These are phyloP conservation scores for Cyclotella choctawhatcheeana DNA, from an alignment of 108 stramenopile species.

Conservation along the genomic window DNA sequence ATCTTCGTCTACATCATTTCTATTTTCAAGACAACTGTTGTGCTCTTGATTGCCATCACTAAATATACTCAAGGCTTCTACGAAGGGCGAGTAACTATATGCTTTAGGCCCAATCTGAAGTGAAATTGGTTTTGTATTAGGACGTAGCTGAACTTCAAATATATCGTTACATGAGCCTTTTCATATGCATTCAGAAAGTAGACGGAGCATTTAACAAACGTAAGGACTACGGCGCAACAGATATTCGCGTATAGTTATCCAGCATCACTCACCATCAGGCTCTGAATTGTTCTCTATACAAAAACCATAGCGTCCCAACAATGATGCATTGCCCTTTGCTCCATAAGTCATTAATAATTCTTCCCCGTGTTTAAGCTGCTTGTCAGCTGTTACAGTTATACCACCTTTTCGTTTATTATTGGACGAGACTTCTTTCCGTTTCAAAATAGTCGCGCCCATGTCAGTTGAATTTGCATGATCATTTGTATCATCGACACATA, in stretches of 20 bases:
- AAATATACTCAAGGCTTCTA: slow-evolving; percentile 61
- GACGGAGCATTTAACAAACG: neutral
- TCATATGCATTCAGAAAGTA: neutral
- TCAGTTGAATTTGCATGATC: neutral
- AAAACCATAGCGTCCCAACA: slow-evolving; percentile 83
- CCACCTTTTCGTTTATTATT: neutral
- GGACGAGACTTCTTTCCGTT: neutral
- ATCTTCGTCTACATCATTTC: slow-evolving; percentile 15
- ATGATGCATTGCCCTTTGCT: slow-evolving; percentile 68
- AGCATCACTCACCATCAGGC: slow-evolving; percentile 64
- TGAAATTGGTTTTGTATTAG: slow-evolving; percentile 26
- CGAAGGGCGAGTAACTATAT: slow-evolving; percentile 73
- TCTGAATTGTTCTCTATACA: slow-evolving; percentile 71
- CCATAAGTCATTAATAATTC: slow-evolving; percentile 78
- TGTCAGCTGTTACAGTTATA: slow-evolving; percentile 28
- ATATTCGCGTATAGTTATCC: neutral
- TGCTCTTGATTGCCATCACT: neutral
- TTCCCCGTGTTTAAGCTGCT: slow-evolving; percentile 32
- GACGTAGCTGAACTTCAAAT: slow-evolving; percentile 53
- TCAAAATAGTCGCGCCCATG: neutral
- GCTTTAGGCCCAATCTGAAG: slow-evolving; percentile 77
- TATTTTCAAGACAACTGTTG: neutral
- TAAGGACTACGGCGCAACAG: too few species aligned
- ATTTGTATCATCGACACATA: neutral
- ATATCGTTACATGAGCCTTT: slow-evolving; percentile 81